A percentile compares a stretch with the other conserved stretches of the same genome.
These are phyloP conservation scores for Xerocomus potaroensis DNA, from an alignment of 768 basidiomycete species.

Conservation along the genomic window DNA sequence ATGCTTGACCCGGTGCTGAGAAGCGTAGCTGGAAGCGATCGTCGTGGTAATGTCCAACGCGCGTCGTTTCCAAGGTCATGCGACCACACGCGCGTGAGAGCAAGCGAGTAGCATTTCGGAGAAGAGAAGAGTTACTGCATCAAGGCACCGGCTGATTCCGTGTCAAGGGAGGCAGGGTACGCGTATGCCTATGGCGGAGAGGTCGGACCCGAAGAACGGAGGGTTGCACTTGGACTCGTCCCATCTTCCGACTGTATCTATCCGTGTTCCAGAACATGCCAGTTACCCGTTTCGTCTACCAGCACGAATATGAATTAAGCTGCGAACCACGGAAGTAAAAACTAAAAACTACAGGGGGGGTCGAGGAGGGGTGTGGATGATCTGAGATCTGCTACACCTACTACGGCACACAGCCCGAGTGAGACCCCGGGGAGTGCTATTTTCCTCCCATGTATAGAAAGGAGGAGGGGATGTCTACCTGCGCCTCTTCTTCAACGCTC, in stretches of 20 bases:
- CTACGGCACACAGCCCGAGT: conserved; percentile 14
- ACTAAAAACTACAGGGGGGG: no score
- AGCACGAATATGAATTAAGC: no score
- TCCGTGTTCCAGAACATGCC: no score
- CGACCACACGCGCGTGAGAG: neutral
- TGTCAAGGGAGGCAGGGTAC: neutral
- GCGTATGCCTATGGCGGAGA: neutral
- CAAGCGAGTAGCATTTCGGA: no score
- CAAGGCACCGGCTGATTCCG: conserved; percentile 19
- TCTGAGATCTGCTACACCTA: conserved; percentile 19
- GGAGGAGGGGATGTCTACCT: neutral
- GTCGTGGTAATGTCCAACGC: conserved; percentile 17
- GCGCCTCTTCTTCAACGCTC: neutral
- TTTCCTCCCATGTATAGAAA: conserved; percentile 11
- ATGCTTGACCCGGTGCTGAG: neutral
- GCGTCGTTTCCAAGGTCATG: conserved; percentile 2
- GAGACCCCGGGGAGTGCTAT: conserved; percentile 20
- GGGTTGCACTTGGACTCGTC: no score
- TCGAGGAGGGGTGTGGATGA: conserved; percentile 1
- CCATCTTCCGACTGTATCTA: no score
- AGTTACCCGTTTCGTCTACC: neutral
- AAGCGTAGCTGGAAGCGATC: conserved; percentile 6
- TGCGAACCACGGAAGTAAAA: no score
- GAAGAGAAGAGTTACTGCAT: no score
- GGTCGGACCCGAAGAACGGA: neutral